A percentile compares a stretch with the other conserved stretches of the same genome.
phyloP scores from a whole-genome alignment of 139 green algal species.

The Choricystis sp. region DNA sequence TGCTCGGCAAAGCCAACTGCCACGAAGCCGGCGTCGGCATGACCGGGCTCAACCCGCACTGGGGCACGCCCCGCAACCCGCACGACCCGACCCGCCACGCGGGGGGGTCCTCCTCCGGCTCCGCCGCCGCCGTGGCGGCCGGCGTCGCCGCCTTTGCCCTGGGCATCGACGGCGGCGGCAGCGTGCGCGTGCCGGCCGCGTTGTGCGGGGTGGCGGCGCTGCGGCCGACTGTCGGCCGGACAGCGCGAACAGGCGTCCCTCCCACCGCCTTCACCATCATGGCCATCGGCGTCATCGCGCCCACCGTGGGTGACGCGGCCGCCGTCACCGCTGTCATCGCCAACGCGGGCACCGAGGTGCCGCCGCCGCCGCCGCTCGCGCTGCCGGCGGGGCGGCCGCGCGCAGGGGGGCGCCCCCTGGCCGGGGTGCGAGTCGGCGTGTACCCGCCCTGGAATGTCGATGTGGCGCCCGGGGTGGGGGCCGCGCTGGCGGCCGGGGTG shows the following conservation, averaged over 20 bases:
- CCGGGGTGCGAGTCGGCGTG: conserved; percentile 24
- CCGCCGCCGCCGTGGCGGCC: conserved; percentile 41
- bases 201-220: conserved; percentile 66
- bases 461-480: conserved; percentile 23
- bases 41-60: conserved; percentile 26
- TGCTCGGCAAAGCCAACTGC: conserved; percentile 56
- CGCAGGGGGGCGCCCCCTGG: conserved; percentile 10
- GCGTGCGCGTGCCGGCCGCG: conserved; percentile 57
- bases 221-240: conserved; percentile 38
- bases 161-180: conserved; percentile 61
- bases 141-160: conserved; percentile 57
- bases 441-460: conserved; percentile 38
- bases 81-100: conserved; percentile 16
- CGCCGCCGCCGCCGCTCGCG: conserved; percentile 1
- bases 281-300: conserved; percentile 26
- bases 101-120: conserved; percentile 44
- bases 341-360: conserved; percentile 8
- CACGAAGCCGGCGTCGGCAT: conserved; percentile 41
- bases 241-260: neutral
- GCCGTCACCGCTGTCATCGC: conserved; percentile 38
- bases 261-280: conserved; percentile 14
- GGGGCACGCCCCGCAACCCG: conserved; percentile 45
- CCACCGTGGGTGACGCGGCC: conserved; percentile 22
- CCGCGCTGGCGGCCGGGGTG: conserved; percentile 11
- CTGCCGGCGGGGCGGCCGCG: conserved; percentile 12